Evolutionary conservation across 768 basidiomycete species (phyloP).

Genomic region (Suillus paluster): DNA sequence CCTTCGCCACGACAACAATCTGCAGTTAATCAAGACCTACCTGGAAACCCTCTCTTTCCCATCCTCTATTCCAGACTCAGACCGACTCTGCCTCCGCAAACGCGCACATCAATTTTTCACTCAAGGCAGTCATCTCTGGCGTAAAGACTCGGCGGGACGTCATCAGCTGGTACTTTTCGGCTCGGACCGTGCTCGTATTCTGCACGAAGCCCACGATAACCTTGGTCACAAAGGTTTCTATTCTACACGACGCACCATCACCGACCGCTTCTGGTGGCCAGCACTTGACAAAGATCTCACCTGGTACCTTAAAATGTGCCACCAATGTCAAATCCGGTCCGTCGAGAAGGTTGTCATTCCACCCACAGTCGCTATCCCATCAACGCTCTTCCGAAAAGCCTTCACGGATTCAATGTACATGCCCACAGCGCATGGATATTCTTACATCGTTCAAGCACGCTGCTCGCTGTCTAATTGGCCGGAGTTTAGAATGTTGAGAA

Average conservation of each 20-base stretch:
- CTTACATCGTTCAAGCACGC: slow-evolving; percentile 42
- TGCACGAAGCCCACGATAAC: not conserved
- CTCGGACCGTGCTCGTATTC: not conserved
- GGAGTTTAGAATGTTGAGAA: slow-evolving; percentile 33
- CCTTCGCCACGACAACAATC: not conserved
- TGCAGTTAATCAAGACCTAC: not conserved
- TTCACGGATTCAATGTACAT: slow-evolving; percentile 48
- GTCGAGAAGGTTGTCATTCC: slow-evolving; percentile 29
- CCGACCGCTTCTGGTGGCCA: slow-evolving; percentile 35
- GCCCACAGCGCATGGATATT: slow-evolving; percentile 35
- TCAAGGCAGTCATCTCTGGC: slow-evolving; percentile 20
- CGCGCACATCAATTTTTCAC: slow-evolving; percentile 19
- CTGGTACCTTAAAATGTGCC: slow-evolving; percentile 40
- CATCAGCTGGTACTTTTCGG: slow-evolving; percentile 28
- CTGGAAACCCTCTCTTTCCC: slow-evolving; percentile 1
- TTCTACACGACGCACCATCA: slow-evolving; percentile 11
- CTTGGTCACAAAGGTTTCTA: slow-evolving; percentile 14
- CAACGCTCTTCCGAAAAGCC: slow-evolving; percentile 23
- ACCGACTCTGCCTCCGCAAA: not conserved
- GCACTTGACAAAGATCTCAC: slow-evolving; percentile 30
- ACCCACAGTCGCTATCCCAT: not conserved
- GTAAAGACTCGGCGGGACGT: slow-evolving; percentile 17
- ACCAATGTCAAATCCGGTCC: slow-evolving; percentile 40
- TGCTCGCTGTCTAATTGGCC: slow-evolving; percentile 38
- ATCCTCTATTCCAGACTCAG: not conserved